Base-by-base conservation (phyloP, 169 alveolate genomes). In the Plasmodium billcollinsi region DNA sequence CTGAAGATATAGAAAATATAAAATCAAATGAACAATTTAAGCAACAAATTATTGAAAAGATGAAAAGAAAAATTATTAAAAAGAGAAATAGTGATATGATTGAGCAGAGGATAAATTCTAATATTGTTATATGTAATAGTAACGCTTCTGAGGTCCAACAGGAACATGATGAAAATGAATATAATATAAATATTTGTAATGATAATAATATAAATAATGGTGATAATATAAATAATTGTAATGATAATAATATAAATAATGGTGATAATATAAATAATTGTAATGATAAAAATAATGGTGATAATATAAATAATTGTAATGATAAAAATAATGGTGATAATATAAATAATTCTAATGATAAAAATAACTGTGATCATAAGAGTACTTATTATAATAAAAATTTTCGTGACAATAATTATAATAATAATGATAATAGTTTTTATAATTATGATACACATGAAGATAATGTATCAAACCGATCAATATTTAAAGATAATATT, bases 41-140 rank as follows among this genome's bases (percentile, higher is more conserved):
- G 47, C 58, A 8, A n/a, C 50, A 78, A 33, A 50, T 78, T 24
- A 49, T 78, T 14, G 89, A 78, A 2, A 73, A 78, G 61, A 26
- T 78, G 66, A 78, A 78, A 26, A 78, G 78, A 59, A 78, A 61
- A 45, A 26, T 78, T 65, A 47, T 49, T 58, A 49, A 59, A 33
- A 78, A 78, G 67, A 78, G 50, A 70, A 78, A 78, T 59, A 78
- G 65, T 14, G 89, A 78, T 59, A 78, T 63, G 67, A 24, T 78
- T 47, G 78, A 78, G 58, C 45, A 78, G 49, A 78, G 54, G 29
- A 78, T 78, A 9, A 78, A 29, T 47, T 66, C 89, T 4, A 78
- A 78, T 52, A 65, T 78, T 65, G 66, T 76, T 39, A 78, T 78
- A 62, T 66, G 89, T 14, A 78, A 66, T 63, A 73, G 56, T 26